These are phyloP conservation scores for Exutisphaerella laricina DNA, from an alignment of 2,329 filamentous ascomycete genomes.

Conservation along the genomic window DNA sequence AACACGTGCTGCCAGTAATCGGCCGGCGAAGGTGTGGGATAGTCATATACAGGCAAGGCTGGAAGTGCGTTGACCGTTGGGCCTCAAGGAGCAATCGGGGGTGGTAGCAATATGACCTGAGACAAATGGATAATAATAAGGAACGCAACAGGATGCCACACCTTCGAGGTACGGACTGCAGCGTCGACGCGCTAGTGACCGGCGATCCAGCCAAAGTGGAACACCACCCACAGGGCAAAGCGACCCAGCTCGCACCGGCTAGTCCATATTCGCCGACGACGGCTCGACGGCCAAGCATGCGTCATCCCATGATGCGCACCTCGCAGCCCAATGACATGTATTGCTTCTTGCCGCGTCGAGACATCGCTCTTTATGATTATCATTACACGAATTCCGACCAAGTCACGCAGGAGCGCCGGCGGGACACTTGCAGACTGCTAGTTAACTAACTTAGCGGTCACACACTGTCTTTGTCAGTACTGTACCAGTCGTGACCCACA, in stretches of 20 bases:
- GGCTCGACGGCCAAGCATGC: not conserved
- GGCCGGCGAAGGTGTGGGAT: conserved; percentile 8
- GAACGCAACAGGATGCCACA: conserved; percentile 10
- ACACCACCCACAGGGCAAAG: not conserved
- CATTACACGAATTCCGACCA: no score
- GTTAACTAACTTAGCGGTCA: not conserved
- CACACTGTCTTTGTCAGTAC: conserved; percentile 5
- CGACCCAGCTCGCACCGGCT: conserved; percentile 4
- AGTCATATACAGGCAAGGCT: conserved; percentile 8
- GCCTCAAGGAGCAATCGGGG: not conserved
- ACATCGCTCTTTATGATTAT: no score
- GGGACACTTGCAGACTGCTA: no score
- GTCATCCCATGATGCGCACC: no score
- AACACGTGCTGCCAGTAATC: conserved; percentile 11
- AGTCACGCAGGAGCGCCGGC: no score
- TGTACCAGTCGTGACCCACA: no score
- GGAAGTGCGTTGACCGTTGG: not conserved
- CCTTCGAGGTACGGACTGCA: conserved; percentile 13
- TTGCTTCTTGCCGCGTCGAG: conserved; percentile 1
- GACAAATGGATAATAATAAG: conserved; percentile 12
- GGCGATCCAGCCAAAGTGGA: conserved; percentile 13
- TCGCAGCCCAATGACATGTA: not conserved
- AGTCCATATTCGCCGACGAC: conserved; percentile 1
- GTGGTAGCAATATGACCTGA: conserved; percentile 5
- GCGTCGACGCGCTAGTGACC: conserved; percentile 16